Percentiles rank a stretch among this genome's conserved stretches.
phyloP scores from a whole-genome alignment of 768 basidiomycete genomes.

The Auriscalpium vulgare region DNA sequence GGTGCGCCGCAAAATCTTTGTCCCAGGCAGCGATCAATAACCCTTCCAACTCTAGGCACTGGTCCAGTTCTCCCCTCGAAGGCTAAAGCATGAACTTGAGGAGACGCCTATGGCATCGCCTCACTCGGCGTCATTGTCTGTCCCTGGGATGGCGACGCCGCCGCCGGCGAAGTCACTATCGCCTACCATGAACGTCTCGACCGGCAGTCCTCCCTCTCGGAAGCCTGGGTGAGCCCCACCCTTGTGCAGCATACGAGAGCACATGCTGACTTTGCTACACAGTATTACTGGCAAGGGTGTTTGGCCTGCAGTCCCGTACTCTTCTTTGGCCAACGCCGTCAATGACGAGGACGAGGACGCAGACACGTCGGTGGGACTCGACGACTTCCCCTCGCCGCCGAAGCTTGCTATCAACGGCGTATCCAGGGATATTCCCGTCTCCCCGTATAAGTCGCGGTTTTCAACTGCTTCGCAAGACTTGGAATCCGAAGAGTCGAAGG shows the following conservation, averaged over 20 bases:
- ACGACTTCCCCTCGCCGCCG: conserved; percentile 46
- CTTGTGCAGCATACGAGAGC: neutral
- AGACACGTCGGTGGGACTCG: conserved; percentile 3
- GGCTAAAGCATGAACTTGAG: conserved; percentile 16
- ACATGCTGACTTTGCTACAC: neutral
- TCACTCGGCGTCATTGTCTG: neutral
- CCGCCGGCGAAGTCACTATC: neutral
- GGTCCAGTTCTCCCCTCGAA: conserved; percentile 58
- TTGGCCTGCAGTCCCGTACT: conserved; percentile 42
- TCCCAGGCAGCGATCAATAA: neutral
- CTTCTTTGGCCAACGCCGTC: conserved; percentile 21
- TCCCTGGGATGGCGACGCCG: neutral
- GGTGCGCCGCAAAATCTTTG: conserved; percentile 27
- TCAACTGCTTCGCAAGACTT: conserved; percentile 34
- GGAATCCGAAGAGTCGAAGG: conserved; percentile 33
- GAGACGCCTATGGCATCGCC: conserved; percentile 5
- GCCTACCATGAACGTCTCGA: neutral
- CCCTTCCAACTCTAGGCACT: conserved; percentile 35
- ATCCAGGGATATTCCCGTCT: conserved; percentile 50
- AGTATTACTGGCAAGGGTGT: conserved; percentile 1
- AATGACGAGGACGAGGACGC: conserved; percentile 5
- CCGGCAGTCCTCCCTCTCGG: neutral
- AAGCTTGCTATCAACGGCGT: conserved; percentile 62
- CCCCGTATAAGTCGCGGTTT: conserved; percentile 20
- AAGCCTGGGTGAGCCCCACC: neutral